Conservation (phyloP, 202 grass and related monocot genomes). For the Hordeum pubiflorum region DNA sequence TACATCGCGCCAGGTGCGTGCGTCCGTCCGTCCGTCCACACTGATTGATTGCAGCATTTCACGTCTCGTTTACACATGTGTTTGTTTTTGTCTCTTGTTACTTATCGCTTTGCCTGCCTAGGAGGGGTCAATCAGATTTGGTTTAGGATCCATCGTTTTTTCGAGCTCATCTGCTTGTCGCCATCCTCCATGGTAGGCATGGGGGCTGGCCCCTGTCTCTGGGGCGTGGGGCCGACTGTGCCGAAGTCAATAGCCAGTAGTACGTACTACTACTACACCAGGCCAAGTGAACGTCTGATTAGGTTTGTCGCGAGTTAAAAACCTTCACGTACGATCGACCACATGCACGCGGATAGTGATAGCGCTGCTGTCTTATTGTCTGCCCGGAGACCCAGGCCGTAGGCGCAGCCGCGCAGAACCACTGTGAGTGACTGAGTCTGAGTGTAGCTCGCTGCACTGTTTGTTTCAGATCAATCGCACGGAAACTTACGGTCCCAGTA, state of each 20-base stretch:
- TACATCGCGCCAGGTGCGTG: constrained; percentile 84
- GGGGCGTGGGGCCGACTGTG: not conserved
- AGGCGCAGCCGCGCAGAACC: not conserved
- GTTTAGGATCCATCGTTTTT: not conserved
- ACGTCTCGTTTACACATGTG: not conserved
- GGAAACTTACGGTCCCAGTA: not conserved
- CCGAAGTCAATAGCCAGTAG: constrained; percentile 9
- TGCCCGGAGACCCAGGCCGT: not conserved
- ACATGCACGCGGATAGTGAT: not conserved
- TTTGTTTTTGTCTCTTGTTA: not conserved
- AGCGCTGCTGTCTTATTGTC: not conserved
- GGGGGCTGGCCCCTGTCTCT: not conserved
- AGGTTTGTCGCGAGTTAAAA: not conserved
- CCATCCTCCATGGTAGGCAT: not conserved
- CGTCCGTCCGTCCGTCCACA: not conserved
- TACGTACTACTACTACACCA: not conserved
- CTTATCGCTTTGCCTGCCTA: not conserved
- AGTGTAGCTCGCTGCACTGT: not conserved
- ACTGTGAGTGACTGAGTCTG: not conserved
- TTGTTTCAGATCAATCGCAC: not conserved
- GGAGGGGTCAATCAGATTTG: not conserved
- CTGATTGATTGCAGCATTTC: not conserved
- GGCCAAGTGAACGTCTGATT: not conserved
- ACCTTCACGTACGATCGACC: not conserved
- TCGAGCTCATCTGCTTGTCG: not conserved